Base-by-base conservation (phyloP, 1,284 basidiomycete species). In the Sporisorium reilianum region DNA sequence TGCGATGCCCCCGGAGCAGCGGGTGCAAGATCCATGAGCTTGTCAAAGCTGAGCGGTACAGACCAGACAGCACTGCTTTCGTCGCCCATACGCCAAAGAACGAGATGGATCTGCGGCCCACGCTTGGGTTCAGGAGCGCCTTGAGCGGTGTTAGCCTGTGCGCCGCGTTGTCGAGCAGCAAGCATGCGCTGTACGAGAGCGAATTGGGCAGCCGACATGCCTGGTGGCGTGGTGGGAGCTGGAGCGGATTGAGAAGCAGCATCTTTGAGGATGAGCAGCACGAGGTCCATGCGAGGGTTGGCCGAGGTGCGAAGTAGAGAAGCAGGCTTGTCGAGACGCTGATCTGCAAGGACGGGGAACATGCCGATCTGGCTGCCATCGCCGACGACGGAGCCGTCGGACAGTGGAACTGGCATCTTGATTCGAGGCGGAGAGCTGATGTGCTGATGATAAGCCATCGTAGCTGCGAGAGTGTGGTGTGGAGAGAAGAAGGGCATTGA, bases 241-340 rank as follows among this genome's bases (percentile, higher is more conserved):
- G 38, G 41, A 50, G 53, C 30, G 3, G 57, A 23, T 5, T 52
- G 51, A 20, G 60, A 42, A 12, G 58, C 54, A n/a, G 55, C 58
- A 63, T 74, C 71, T 38, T 62, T 57, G 48, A 60, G 34, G 58
- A 77, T 28, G 46, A 74, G 61, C 14, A 73, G 53, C 22, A 70
- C 64, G 38, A 77, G 75, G 20, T 77, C 75, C 75, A 74, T 77
- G 51, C 75, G 70, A 46, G 75, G 75, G 53, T 74, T 74, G 55
- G 65, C 50, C 32, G 70, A 64, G 22, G 55, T 45, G n/a, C 54
- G 63, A 5, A 77, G 69, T 22, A 77, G 25, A 11, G 28, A 58
- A 16, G 62, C 51, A 3, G 62, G 53, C 32, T 74, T 74, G 41
- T 64, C 65, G 41, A 74, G 66, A 3, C 23, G 36, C 48, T 64